Evolutionary conservation across 208 protist species (phyloP), one percentile per base, ranked within the genome.

Genomic region (Leishmania aethiopica): DNA sequence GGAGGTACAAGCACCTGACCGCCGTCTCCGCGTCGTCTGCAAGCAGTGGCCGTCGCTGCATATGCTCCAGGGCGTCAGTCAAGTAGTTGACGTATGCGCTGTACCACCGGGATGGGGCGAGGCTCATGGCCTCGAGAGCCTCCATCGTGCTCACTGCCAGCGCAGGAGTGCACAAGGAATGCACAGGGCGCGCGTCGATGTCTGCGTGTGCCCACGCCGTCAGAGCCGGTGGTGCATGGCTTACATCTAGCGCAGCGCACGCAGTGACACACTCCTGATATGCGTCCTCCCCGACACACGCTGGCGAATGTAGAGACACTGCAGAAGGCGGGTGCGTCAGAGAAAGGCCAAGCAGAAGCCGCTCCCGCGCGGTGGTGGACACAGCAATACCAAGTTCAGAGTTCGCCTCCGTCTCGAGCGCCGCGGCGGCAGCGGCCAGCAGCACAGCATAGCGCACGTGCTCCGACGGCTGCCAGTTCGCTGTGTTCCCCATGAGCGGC

Each of bases 61-160:
- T 59, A n/a, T 83, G 60, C 35, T 42, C 37, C 6, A 86, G 57
- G 0, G 80, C 62, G 11, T 1, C 4, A 0, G 32, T 75, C 59
- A 90, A 37, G 59, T 89, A 86, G 8, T 17, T 2, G 6, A 73
- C 47, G 77, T 90, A 92, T 1, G 71, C 49, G 0, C 13, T 40
- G 51, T 87, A 86, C 81, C 89, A 81, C 22, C 25, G 17, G 0
- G 83, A 84, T 15, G 55, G 32, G 17, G 35, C 72, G 2, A 94
- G 72, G 11, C 62, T 53, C 57, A 93, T 49, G 17, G 66, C 81
- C 55, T 88, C 81, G 7, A 94, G 80, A 40, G 86, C 89, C 76
- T 89, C 89, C 40, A 94, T 40, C 3, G 90, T 85, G 71, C 83
- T 82, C 7, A 82, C 85, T 5, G 85, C 89, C 25, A 92, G 60